These are phyloP conservation scores for Leishmania tarentolae DNA, from an alignment of 208 protist genomes.

Conservation along the genomic window DNA sequence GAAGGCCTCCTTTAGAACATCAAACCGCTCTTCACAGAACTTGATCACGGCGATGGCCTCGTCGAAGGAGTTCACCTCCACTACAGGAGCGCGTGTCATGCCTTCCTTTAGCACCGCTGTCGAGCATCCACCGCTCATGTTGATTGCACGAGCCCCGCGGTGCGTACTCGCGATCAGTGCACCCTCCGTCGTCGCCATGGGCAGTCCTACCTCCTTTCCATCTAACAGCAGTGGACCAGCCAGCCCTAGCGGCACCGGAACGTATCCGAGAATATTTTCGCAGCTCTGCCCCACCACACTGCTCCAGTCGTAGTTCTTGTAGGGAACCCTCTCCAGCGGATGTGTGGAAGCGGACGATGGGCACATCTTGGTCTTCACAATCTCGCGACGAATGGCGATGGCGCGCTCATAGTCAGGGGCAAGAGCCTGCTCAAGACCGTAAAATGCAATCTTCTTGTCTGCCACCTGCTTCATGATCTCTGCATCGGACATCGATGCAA, in stretches of 20 bases:
- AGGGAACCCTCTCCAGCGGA: constrained; percentile 80
- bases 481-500: constrained; percentile 62
- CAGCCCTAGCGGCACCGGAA: constrained; percentile 96
- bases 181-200: constrained; percentile 99
- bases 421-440: constrained; percentile 84
- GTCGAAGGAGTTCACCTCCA: constrained; percentile 82
- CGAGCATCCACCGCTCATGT: constrained; percentile 87
- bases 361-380: constrained; percentile 67
- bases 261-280: constrained; percentile 97
- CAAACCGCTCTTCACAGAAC: constrained; percentile 94
- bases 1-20: constrained; percentile 85
- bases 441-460: constrained; percentile 80
- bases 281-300: constrained; percentile 94
- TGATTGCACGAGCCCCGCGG: constrained; percentile 96
- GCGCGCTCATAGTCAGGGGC: constrained; percentile 89
- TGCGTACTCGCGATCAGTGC: constrained; percentile 96
- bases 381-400: constrained; percentile 81
- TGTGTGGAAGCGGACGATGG: constrained; percentile 32
- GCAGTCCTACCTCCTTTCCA: constrained; percentile 86
- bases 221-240: constrained; percentile 96
- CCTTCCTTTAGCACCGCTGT: constrained; percentile 91
- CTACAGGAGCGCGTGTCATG: constrained; percentile 97
- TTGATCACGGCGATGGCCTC: constrained; percentile 79
- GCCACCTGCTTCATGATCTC: constrained; percentile 79
- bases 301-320: constrained; percentile 89